Conservation (phyloP, 352 stramenopile genomes). For the Pythium utonaiense region DNA sequence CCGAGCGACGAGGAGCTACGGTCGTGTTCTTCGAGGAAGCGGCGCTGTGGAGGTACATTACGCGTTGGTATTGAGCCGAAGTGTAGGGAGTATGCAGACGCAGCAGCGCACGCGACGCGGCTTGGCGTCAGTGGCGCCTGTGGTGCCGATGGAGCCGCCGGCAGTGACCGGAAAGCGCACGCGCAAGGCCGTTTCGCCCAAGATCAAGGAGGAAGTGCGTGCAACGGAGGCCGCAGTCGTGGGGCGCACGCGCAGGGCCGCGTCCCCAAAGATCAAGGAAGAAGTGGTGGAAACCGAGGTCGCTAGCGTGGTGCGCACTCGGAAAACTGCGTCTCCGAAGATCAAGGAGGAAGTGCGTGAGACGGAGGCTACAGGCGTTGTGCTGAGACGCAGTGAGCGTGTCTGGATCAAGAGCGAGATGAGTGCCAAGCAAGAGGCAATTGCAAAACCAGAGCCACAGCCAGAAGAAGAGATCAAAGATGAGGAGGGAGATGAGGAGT, state of each 20-base stretch:
- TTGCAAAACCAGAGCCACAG: neutral
- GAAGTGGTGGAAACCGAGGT: constrained; percentile 5
- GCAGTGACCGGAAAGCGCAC: constrained; percentile 2
- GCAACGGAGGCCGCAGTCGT: neutral
- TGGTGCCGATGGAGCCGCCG: neutral
- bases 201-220: constrained; percentile 15
- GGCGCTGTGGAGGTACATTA: neutral
- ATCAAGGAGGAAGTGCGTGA: constrained; percentile 17
- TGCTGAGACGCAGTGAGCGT: constrained; percentile 4
- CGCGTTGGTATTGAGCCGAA: neutral
- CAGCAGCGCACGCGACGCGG: constrained; percentile 31
- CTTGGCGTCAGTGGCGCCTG: constrained; percentile 9
- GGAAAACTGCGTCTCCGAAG: neutral
- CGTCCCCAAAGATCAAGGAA: constrained; percentile 13
- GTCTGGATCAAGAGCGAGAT: constrained; percentile 17
- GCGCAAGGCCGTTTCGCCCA: neutral
- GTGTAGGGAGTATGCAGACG: neutral
- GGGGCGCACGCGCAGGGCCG: neutral
- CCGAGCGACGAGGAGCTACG: constrained; percentile 11
- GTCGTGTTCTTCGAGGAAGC: constrained; percentile 16
- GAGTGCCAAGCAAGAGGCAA: constrained; percentile 25
- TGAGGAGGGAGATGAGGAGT: constrained; percentile 7
- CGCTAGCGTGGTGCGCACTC: neutral
- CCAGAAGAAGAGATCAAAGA: constrained; percentile 3
- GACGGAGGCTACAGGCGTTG: neutral